Base-by-base conservation (phyloP, 140 eudicot genomes). In the Oenanthe javanica region DNA sequence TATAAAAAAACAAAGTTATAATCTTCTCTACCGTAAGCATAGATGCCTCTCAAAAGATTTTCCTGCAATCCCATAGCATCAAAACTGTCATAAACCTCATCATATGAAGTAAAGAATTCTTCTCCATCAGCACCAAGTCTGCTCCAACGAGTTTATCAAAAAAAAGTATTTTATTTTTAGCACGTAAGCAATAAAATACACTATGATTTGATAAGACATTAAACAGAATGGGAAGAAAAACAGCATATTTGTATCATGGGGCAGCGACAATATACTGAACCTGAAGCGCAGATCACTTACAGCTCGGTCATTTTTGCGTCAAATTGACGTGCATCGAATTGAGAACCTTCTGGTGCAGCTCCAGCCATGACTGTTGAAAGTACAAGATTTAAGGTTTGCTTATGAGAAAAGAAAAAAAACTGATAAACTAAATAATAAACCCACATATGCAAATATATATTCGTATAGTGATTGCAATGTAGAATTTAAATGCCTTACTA, bases 41-140 rank as follows among this genome's bases (percentile, higher is more conserved):
- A 79, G 52, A 79, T 79, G 74, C 79, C 83, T 14, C 79, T 47
- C 16, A 72, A 54, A 43, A 79, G 82, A 40, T 79, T 79, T 38
- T 81, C 83, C 59, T 72, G 72, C 57, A 81, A 61, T 9, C 79
- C 79, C 79, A 72, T 81, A n/a, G 47, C 79, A 73, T 74, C 83
- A 9, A 81, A 81, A 45, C 82, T 79, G 76, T 79, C 82, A 36
- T 45, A 71, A 80, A 72, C 55, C 48, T 72, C 82, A 70, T 79
- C 66, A 48, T 69, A 79, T 50, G 69, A 25, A 8, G 82, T 79
- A 57, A 79, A 75, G 46, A 48, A 75, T 14, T 75, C 79, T 25
- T 75, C 79, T 75, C 79, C 79, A 25, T 75, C 79, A 25, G 79
- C 79, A 47, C 79, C 79, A 49, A 75, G 79, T 25, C 79, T 75